Conservation (phyloP, 169 alveolate genomes). For the Babesia caballi region DNA sequence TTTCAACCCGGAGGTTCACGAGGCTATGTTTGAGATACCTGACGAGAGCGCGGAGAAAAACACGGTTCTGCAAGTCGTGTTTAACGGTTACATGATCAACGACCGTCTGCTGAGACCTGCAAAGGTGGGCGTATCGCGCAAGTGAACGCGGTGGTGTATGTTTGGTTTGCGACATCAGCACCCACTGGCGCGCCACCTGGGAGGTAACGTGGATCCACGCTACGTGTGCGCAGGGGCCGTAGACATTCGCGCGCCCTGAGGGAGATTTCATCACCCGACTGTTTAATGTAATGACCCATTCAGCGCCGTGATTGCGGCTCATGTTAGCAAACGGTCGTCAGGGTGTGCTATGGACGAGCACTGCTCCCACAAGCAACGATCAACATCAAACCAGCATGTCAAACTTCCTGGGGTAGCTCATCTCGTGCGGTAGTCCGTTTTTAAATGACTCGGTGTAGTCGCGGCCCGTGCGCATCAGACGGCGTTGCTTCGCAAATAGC, state of each 20-base stretch:
- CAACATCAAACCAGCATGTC: conserved; percentile 43
- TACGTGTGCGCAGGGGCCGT: too few relatives aligned
- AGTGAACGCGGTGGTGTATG: background rate
- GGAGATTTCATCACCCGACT: too few relatives aligned
- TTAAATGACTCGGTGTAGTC: conserved; percentile 48
- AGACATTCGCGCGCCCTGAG: too few relatives aligned
- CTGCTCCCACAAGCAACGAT: background rate
- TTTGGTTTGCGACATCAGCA: background rate
- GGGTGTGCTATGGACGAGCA: too few relatives aligned
- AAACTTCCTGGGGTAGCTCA: conserved; percentile 40
- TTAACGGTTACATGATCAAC: conserved; percentile 87
- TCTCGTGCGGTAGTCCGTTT: conserved; percentile 51
- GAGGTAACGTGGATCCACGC: too few relatives aligned
- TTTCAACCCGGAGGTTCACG: conserved; percentile 89
- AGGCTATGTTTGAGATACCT: conserved; percentile 86
- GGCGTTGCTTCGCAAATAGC: conserved; percentile 49
- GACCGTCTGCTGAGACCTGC: conserved; percentile 84
- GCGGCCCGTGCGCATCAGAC: conserved; percentile 47
- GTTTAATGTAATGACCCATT: too few relatives aligned
- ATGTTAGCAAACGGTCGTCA: too few relatives aligned
- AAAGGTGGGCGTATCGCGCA: conserved; percentile 63
- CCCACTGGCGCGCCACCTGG: background rate
- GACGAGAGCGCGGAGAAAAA: conserved; percentile 80
- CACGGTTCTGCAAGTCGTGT: conserved; percentile 82
- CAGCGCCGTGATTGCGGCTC: too few relatives aligned